Evolutionary conservation across 2,329 filamentous ascomycete species (phyloP).

Genomic region (Colletotrichum lindemuthianum): DNA sequence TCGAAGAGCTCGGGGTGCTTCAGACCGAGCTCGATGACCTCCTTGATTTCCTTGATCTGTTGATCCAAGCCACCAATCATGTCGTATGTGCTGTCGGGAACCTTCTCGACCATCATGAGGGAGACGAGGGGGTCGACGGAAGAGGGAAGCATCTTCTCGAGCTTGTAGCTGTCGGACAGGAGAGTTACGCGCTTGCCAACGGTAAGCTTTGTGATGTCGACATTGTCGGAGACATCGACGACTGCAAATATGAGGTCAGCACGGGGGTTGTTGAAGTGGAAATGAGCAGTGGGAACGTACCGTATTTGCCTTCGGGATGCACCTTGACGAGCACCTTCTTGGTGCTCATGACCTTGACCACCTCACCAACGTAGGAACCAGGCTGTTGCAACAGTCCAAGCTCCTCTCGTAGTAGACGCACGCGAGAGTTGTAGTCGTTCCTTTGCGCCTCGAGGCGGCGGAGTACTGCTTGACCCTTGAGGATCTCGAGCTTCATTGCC

Average conservation of each 20-base stretch:
- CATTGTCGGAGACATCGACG: constrained; percentile 92
- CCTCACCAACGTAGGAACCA: constrained; percentile 97
- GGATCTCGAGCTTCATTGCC: constrained; percentile 99
- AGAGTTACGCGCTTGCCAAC: constrained; percentile 97
- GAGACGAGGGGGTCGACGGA: constrained; percentile 98
- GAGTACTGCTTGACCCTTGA: constrained; percentile 95
- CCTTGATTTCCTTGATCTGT: constrained; percentile 99
- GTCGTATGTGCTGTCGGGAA: constrained; percentile 99
- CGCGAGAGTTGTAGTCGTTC: constrained; percentile 99
- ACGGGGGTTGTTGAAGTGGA: not conserved
- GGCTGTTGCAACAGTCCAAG: constrained; percentile 95
- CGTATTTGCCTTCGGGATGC: constrained; percentile 99
- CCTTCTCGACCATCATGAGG: constrained; percentile 99
- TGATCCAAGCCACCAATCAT: constrained; percentile 99
- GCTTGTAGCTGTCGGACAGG: constrained; percentile 96
- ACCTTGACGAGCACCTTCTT: constrained; percentile 99
- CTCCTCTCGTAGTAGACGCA: constrained; percentile 93
- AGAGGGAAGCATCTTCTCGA: constrained; percentile 97
- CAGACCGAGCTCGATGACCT: constrained; percentile 97
- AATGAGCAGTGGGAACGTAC: constrained; percentile 60
- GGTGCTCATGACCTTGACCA: constrained; percentile 99
- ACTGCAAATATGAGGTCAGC: constrained; percentile 63
- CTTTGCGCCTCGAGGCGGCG: constrained; percentile 96
- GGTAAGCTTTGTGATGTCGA: constrained; percentile 95
- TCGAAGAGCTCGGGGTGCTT: constrained; percentile 99